Evolutionary conservation across 306 rosid species (phyloP), one percentile per base, ranked within the genome.

Genomic region (Vigna hirtella): DNA sequence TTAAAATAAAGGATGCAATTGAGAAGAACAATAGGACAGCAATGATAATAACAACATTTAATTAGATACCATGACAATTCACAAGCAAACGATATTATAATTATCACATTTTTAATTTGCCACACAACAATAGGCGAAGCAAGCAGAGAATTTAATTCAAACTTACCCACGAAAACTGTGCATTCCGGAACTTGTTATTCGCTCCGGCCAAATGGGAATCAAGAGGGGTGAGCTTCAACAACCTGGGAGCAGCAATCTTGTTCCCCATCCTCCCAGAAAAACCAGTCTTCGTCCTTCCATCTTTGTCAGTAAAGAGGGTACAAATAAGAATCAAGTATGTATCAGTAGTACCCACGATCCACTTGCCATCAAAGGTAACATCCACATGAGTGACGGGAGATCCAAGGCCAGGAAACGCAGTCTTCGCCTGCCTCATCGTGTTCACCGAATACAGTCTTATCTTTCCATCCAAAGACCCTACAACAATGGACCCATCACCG

Each of bases 351-450:
- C 98, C 98, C 87, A 96, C 85, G 68, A 96, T 87, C 99, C 98
- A 96, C 85, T 89, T 91, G 58, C 99, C 99, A 85, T 96, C 99
- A 61, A 72, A 96, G 1, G 99, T 96, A 50, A 96, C 98, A 84
- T 91, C 98, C 52, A 96, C 96, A 72, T 93, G 97, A 56, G 98
- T 91, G 84, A 96, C 81, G 5, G 97, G 97, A 0, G 97, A 96
- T 22, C 99, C 98, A 82, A 96, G 98, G 73, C 99, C 99, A 1
- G 98, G 98, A 87, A 96, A 96, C 45, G 96, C 97, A 0, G 99
- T 93, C 70, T 90, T 96, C 1, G 99, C 98, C 82, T 85, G 93
- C 66, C 99, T 87, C 99, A 96, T 96, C 24, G 98, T 85, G 68
- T 82, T 93, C 81, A 56, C 88, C 0, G 98, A 93, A 85, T 96